These are phyloP conservation scores for Xylariaceae sp. DNA, from an alignment of 2,329 filamentous ascomycete genomes.

Conservation along the genomic window DNA sequence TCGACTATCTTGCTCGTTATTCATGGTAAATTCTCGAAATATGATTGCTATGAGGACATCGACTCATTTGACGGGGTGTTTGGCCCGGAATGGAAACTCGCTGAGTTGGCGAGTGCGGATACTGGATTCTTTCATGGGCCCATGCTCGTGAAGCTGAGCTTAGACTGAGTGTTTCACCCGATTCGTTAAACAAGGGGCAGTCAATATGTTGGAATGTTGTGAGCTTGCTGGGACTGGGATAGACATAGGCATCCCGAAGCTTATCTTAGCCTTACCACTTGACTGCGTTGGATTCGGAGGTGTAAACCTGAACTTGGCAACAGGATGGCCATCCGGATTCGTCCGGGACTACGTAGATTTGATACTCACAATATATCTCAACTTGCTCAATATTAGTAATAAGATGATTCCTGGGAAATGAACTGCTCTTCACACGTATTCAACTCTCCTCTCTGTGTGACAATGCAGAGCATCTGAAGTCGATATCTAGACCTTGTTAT, in stretches of 20 bases:
- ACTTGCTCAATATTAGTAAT: no score
- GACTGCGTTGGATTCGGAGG: no score
- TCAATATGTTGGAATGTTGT: not conserved
- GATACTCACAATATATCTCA: no score
- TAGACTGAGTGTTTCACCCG: not conserved
- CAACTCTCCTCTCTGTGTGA: no score
- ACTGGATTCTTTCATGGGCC: not conserved
- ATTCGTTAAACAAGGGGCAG: not conserved
- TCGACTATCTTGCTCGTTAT: no score
- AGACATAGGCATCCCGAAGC: not conserved
- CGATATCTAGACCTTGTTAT: not conserved
- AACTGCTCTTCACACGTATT: no score
- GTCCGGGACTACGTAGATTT: no score
- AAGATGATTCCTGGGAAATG: no score
- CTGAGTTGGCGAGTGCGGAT: not conserved
- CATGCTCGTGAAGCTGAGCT: not conserved
- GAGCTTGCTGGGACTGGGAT: not conserved
- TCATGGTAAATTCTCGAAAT: no score
- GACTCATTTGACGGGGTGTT: not conserved
- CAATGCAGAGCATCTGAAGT: not conserved
- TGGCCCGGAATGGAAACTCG: not conserved
- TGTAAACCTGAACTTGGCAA: no score
- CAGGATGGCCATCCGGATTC: no score
- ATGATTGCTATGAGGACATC: not conserved
- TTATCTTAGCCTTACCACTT: no score